Evolutionary conservation across 495 filamentous ascomycete species (phyloP), one percentile per base, ranked within the genome.

Genomic region (Penicillium goetzii): DNA sequence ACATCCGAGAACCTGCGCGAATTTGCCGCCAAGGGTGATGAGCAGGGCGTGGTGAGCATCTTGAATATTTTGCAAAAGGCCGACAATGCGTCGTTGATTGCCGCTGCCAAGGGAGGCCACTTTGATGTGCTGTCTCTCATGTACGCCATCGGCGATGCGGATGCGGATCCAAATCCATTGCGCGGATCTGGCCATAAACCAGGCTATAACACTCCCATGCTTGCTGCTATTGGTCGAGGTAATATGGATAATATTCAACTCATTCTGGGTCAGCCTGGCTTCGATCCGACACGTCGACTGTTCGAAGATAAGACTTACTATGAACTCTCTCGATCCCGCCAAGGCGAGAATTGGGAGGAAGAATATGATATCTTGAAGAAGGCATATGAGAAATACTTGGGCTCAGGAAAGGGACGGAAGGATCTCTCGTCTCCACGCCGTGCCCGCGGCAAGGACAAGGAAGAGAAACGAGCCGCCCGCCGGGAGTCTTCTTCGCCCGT

Each of bases 31-130:
- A 90, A 89, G 68, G 94, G 93, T 36, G 93, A 99, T 64, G 84
- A 90, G 52, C 86, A 85, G 55, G 90, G 89, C 15, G 92, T 95
- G 51, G 88, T 85, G 30, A 87, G 88, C 66, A 90, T 97, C 57
- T 77, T 97, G 45, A 90, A 91, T 70, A 90, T 93, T 45, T 75
- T 83, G 58, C 84, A 88, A 36, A 87, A 89, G 63, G 90, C 92
- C 21, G 92, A 97, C 72, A 86, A 90, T 4, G 92, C 92, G 51
- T 90, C 91, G 47, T 85, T 97, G 68, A 90, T 96, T 54, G 91
- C 90, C 57, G 96, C 95, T 9, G 93, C 94, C n/a, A 89, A 90
- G 68, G 95, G 92, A 49, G 94, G 94, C 2, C 94, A 99, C 69
- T 88, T 90, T 61, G 87, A 92, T 36, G 90, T 96, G 15, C 83